Base-by-base conservation (phyloP, 495 filamentous ascomycete species). In the Xylaria nigripes region DNA sequence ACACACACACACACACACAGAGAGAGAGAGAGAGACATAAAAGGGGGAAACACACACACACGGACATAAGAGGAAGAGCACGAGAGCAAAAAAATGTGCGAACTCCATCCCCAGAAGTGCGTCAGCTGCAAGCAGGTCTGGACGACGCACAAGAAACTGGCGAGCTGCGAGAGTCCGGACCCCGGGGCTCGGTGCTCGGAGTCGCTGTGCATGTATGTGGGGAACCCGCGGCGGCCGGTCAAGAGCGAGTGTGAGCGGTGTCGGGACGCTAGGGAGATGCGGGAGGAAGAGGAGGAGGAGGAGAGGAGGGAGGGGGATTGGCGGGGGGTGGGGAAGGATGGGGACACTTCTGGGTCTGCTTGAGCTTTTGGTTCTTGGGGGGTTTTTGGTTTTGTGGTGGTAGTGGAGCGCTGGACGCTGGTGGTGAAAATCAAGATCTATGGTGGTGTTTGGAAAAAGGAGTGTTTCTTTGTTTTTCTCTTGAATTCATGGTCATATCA, bases 61-160 rank as follows among this genome's bases (percentile, higher is more conserved):
- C n/a, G n/a, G 27, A 30, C 27, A 10, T 10, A 30, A 30, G 0
- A 19, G 21, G 5, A 19, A 12, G 32, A 45, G 7, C 24, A 18
- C 4, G 23, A 48, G 12, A 32, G 3, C 9, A 32, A 24, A 32
- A 46, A 9, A 0, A 63, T 62, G 61, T 64, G 61, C 45, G 61
- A 67, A 25, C 43, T 64, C 21, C 57, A 67, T 21, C 34, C 45
- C 32, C 52, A 53, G 29, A 56, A 54, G 25, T 67, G 61, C 44
- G 16, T 45, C 22, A 41, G 27, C 30, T 62, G 59, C 58, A 63
- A 55, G 44, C 34, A 29, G 19, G 45, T 46, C 0, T 60, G 56
- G 51, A 41, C 48, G 42, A 53, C 47, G 18, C 49, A 55, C 25
- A 56, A 46, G 30, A 61, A 62, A 36, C 54, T 60, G 2, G 48